Conservation (phyloP, 805 yeast genomes). For the Cyberlindnera nakhonratchasimensis region DNA sequence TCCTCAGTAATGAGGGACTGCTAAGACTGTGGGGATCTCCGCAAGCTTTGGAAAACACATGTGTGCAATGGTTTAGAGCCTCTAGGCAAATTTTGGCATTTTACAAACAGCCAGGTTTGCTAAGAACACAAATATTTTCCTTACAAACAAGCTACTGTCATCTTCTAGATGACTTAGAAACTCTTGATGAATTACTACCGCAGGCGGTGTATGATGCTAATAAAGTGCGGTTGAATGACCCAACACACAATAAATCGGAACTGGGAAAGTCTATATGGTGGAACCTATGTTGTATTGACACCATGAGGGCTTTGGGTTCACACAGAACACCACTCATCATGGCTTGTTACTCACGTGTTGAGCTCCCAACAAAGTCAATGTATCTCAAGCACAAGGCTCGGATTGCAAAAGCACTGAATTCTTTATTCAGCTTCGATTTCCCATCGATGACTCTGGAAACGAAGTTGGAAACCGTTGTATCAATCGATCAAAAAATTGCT, state of each 20-base stretch:
- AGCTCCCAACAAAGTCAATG: conserved; percentile 7
- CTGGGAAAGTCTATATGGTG: conserved; percentile 13
- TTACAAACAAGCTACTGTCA: conserved; percentile 11
- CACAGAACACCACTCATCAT: conserved; percentile 10
- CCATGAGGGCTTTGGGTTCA: conserved; percentile 10
- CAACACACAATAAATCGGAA: conserved; percentile 3
- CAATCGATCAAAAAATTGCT: conserved; percentile 5
- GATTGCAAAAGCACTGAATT: conserved; percentile 4
- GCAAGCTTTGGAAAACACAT: background rate
- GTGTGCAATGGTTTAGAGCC: conserved; percentile 17
- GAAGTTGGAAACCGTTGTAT: conserved; percentile 5
- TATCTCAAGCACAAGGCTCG: conserved; percentile 6
- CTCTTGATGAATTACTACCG: conserved; percentile 10
- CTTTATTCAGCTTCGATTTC: conserved; percentile 8
- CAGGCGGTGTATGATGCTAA: conserved; percentile 11
- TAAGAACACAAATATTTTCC: conserved; percentile 8
- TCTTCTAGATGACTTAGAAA: conserved; percentile 4
- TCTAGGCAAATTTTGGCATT: conserved; percentile 19
- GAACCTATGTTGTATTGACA: conserved; percentile 14
- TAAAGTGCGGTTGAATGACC: conserved; percentile 5
- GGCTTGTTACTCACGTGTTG: conserved; percentile 10
- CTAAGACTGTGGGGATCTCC: conserved; percentile 5
- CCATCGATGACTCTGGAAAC: background rate
- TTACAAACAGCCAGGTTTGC: conserved; percentile 4
- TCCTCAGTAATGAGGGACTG: conserved; percentile 10